These are phyloP conservation scores for Xanthoconium purpureum DNA, from an alignment of 768 basidiomycete species.

Conservation along the genomic window DNA sequence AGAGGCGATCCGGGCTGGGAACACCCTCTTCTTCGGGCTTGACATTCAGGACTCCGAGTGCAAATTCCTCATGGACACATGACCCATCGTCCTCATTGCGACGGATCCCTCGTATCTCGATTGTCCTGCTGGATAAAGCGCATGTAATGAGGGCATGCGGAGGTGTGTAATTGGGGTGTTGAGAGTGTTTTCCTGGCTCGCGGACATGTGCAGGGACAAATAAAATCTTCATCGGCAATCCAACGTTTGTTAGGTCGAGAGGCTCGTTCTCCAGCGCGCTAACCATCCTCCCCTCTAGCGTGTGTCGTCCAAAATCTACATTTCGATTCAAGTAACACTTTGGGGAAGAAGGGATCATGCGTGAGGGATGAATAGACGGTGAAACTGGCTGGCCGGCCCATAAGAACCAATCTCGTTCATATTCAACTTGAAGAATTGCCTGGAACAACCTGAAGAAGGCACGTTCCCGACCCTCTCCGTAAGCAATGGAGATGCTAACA, in stretches of 20 bases:
- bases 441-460: conserved; percentile 12
- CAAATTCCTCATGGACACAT: neutral
- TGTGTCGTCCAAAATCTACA: neutral
- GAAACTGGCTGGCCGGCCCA: neutral
- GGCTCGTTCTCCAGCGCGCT: neutral
- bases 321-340: neutral
- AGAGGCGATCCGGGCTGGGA: neutral
- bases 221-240: neutral
- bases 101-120: neutral
- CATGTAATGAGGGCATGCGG: neutral
- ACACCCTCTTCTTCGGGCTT: neutral
- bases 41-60: neutral
- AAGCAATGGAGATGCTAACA: conserved; percentile 13
- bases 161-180: neutral
- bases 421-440: neutral
- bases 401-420: neutral
- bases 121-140: neutral
- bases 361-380: neutral
- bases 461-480: conserved; percentile 16
- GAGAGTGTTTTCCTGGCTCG: neutral
- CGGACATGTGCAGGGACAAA: neutral
- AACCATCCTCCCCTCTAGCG: neutral
- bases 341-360: neutral
- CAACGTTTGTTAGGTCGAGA: neutral
- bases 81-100: neutral